Evolutionary conservation across 1,284 basidiomycete species (phyloP).

Genomic region (Melampsora americana): DNA sequence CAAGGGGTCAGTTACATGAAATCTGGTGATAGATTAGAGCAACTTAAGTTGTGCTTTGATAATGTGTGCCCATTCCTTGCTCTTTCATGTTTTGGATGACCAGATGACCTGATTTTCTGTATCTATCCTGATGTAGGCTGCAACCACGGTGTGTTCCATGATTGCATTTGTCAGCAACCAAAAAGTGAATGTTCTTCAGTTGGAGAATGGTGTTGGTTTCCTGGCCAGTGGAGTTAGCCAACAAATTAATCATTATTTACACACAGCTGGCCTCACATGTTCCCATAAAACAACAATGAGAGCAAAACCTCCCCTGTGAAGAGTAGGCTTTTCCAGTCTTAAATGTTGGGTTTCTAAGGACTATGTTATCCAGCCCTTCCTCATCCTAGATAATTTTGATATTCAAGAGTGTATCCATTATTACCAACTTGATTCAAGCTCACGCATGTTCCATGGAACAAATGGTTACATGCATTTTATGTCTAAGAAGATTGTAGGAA

Average conservation of each 20-base stretch:
- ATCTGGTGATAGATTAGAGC: too few species aligned
- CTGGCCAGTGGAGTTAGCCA: conserved; percentile 7
- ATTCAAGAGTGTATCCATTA: conserved; percentile 14
- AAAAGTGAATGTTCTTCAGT: conserved; percentile 4
- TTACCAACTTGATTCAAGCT: neutral
- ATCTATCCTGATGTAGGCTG: neutral
- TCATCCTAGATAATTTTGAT: conserved; percentile 26
- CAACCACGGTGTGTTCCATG: conserved; percentile 23
- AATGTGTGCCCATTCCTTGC: too few species aligned
- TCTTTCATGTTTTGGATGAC: too few species aligned
- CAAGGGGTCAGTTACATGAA: too few species aligned
- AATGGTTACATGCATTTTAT: conserved; percentile 17
- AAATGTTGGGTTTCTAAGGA: neutral
- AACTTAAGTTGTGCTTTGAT: too few species aligned
- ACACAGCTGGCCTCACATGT: conserved; percentile 3
- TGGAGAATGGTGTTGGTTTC: conserved; percentile 8
- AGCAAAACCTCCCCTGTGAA: neutral
- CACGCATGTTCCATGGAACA: conserved; percentile 13
- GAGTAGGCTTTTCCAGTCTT: neutral
- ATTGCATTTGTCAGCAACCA: conserved; percentile 15
- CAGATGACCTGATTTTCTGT: too few species aligned
- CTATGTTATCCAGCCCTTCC: neutral
- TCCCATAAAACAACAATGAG: neutral
- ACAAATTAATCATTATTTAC: neutral
- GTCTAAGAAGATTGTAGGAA: neutral